Base-by-base conservation (phyloP, 2,329 filamentous ascomycete genomes). In the Claviceps maximensis region DNA sequence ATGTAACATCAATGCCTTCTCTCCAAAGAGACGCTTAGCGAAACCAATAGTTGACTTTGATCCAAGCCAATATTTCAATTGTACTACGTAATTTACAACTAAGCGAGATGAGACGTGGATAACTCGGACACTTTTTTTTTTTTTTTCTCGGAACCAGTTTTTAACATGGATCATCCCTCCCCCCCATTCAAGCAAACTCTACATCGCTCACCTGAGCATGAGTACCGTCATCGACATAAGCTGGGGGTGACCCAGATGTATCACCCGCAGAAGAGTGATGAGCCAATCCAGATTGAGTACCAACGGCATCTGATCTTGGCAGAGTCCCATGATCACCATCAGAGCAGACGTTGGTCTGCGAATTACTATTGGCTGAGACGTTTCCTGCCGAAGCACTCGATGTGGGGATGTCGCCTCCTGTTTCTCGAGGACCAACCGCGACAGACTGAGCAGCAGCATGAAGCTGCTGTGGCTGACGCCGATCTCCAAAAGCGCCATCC, bases 401-500 rank as follows among this genome's bases (percentile, higher is more conserved):
- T n/a, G 23, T 10, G 4, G 17, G 23, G 10, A 42, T 29, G 25
- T 36, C 38, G 23, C 48, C 33, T 36, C 10, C 33, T 36, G 33
- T 13, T 36, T 13, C 33, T 36, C 4, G 9, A 36, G 10, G 10
- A 13, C 33, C 33, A 36, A 36, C n/a, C n/a, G n/a, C 10, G 2
- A 4, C 38, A 7, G 23, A 29, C 17, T 21, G n/a, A 6, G 36
- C 27, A 17, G 25, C 48, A 8, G 15, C 3, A 15, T 21, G 40
- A 4, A 4, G 17, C 49, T 46, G 27, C 1, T 33, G 49, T 17
- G 13, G 40, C 8, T 27, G 42, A 19, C 9, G n/a, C 2, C 23
- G 33, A 15, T 29, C 29, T 19, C 21, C 12, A 13, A 62, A 50
- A 1, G 54, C 59, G 17, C 63, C 63, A 1, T 63, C 62, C 55